These are phyloP conservation scores for Anethum foeniculum DNA, from an alignment of 140 eudicot genomes.

Conservation along the genomic window DNA sequence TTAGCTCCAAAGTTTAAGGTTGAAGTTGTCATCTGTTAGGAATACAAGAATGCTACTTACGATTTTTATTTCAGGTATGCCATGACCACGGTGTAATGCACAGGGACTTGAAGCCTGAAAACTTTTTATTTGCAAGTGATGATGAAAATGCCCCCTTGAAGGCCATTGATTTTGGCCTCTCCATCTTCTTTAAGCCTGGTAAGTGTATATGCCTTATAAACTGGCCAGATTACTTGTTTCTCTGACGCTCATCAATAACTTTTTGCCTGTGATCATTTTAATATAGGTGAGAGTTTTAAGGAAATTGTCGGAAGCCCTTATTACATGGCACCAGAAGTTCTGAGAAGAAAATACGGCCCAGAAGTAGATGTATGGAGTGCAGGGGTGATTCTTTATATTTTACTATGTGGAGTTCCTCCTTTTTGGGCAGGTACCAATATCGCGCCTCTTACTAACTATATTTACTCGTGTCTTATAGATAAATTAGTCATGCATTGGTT, in stretches of 20 bases:
- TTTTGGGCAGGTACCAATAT: slow-evolving; percentile 69
- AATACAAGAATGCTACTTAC: background rate
- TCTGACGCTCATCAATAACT: background rate
- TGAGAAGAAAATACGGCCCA: background rate
- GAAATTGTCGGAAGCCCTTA: slow-evolving; percentile 97
- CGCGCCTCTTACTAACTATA: background rate
- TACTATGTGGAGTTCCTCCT: background rate
- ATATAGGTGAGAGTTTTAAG: slow-evolving; percentile 51
- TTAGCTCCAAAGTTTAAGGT: background rate
- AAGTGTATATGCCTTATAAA: background rate
- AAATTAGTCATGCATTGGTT: slow-evolving; percentile 11
- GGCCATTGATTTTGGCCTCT: slow-evolving; percentile 40
- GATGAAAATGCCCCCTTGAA: slow-evolving; percentile 49
- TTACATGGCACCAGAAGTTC: slow-evolving; percentile 43
- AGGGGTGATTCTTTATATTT: background rate
- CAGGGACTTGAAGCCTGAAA: background rate
- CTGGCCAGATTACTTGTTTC: background rate
- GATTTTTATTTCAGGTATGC: slow-evolving; percentile 44
- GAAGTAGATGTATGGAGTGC: background rate
- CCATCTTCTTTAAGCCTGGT: slow-evolving; percentile 84
- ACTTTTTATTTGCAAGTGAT: background rate
- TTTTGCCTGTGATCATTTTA: background rate
- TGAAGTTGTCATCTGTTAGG: background rate
- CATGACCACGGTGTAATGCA: slow-evolving; percentile 53
- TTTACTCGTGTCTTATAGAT: background rate